Percentiles rank a stretch among this genome's conserved stretches.
Conservation (phyloP, 75 land plant species). For the Picea glauca region DNA sequence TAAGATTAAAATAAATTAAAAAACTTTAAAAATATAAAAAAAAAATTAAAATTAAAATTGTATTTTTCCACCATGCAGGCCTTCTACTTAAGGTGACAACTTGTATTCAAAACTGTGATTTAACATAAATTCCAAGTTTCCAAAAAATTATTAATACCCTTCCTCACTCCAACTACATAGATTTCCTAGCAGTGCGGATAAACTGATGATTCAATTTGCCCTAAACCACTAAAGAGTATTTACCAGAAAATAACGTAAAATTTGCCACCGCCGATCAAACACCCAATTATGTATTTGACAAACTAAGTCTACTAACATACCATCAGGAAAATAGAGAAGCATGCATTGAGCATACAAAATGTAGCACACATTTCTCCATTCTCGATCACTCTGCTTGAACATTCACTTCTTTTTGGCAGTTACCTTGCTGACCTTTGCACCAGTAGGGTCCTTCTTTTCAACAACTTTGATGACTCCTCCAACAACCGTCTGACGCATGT, state of each 20-base stretch:
- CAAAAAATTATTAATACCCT: too few species aligned
- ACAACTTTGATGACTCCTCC: conserved; percentile 43
- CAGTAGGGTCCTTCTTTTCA: conserved; percentile 53
- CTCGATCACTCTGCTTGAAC: not conserved
- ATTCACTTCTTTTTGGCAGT: conserved; percentile 28
- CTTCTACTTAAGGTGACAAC: too few species aligned
- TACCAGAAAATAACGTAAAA: not conserved
- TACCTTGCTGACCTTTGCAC: conserved; percentile 56
- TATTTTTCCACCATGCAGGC: too few species aligned
- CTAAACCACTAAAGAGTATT: not conserved
- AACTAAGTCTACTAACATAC: not conserved
- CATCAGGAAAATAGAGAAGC: not conserved
- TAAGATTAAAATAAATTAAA: too few species aligned
- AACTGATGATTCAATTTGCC: not conserved
- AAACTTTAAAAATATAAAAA: too few species aligned
- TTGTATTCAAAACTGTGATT: too few species aligned
- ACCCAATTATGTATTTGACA: conserved; percentile 24
- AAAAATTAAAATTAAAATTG: too few species aligned
- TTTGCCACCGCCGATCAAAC: conserved; percentile 29
- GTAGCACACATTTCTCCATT: too few species aligned
- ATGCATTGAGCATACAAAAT: not conserved
- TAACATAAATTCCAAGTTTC: too few species aligned
- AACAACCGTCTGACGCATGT: conserved; percentile 48
- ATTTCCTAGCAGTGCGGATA: conserved; percentile 11
- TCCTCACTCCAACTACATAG: not conserved